These are phyloP conservation scores for Panicum hallii DNA, from an alignment of 202 grass and related monocot genomes.

Conservation along the genomic window DNA sequence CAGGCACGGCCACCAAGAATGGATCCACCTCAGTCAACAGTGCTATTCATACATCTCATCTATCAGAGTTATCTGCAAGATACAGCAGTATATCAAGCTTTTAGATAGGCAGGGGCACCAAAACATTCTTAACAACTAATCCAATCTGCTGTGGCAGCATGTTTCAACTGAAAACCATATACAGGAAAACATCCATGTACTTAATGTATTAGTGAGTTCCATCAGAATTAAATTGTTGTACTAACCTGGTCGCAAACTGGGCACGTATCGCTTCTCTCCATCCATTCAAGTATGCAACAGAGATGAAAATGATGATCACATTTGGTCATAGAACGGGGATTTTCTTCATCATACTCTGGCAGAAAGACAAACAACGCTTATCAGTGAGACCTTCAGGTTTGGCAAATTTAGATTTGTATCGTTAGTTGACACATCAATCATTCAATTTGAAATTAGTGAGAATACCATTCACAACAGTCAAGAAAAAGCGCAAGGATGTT, in stretches of 20 bases:
- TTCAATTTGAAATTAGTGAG: neutral
- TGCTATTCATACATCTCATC: slow-evolving; percentile 64
- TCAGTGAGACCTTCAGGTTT: slow-evolving; percentile 2
- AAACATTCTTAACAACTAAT: neutral
- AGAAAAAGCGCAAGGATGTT: neutral
- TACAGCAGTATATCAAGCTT: slow-evolving; percentile 16
- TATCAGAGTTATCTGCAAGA: slow-evolving; percentile 73
- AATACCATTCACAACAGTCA: neutral
- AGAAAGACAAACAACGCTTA: slow-evolving; percentile 43
- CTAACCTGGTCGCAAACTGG: slow-evolving; percentile 90
- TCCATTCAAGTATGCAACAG: slow-evolving; percentile 92
- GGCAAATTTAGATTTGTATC: slow-evolving; percentile 6
- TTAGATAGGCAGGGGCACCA: slow-evolving; percentile 17
- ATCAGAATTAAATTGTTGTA: neutral
- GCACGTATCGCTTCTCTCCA: slow-evolving; percentile 88
- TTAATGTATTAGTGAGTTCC: neutral
- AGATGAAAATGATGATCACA: slow-evolving; percentile 96
- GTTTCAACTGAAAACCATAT: neutral
- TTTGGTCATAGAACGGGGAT: slow-evolving; percentile 74
- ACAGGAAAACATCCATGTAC: neutral
- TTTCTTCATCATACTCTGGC: slow-evolving; percentile 89
- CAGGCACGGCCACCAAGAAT: neutral
- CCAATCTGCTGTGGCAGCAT: neutral
- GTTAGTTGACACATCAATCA: neutral
- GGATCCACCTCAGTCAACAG: slow-evolving; percentile 42